Base-by-base conservation (phyloP, 2,329 filamentous ascomycete genomes). In the Cercospora citrullina region DNA sequence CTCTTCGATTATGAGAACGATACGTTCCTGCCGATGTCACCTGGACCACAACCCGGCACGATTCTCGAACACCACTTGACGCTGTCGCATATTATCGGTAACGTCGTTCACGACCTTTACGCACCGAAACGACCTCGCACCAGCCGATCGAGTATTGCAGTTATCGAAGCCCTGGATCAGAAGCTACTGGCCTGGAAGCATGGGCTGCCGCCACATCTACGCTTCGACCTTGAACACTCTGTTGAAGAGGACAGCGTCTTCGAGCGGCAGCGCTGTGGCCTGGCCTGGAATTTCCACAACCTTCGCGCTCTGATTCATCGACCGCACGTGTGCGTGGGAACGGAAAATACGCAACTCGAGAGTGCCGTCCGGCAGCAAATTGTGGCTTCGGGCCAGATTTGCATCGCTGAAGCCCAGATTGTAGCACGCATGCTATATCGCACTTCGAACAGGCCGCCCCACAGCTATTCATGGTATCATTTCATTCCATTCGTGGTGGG, bases 271-370 rank as follows among this genome's bases (percentile, higher is more conserved):
- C 60, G 67, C 4, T 64, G 63, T 28, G 39, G 63, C 10, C 60
- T 69, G 12, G 60, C 63, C 6, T 59, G 66, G 28, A 66, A 66
- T n/a, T 69, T 66, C 18, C 64, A 69, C 45, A 61, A 69, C 21
- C 64, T 66, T 14, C 36, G 67, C 26, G 60, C 64, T 16, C 31
- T 69, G 14, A 60, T 69, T 18, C 67, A 69, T 26, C 63, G 64
- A 14, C 59, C 60, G 18, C 60, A 66, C 45, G 39, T 69, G 5
- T 66, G 60, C 33, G 28, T 58, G 12, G 48, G 48, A 55, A 55
- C 26, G 23, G 48, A 55, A 23, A 55, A 28, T 7, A 26, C 48
- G 48, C 48, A 55, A 55, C 5, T 28, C 6, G 48, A 28, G 23
- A 55, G 26, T 28, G 26, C 48, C 26, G n/a, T 63, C 36, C 21